A percentile compares a stretch with the other conserved stretches of the same genome.
Conservation (phyloP, 495 filamentous ascomycete genomes). For the Lineolata rhizophorae region DNA sequence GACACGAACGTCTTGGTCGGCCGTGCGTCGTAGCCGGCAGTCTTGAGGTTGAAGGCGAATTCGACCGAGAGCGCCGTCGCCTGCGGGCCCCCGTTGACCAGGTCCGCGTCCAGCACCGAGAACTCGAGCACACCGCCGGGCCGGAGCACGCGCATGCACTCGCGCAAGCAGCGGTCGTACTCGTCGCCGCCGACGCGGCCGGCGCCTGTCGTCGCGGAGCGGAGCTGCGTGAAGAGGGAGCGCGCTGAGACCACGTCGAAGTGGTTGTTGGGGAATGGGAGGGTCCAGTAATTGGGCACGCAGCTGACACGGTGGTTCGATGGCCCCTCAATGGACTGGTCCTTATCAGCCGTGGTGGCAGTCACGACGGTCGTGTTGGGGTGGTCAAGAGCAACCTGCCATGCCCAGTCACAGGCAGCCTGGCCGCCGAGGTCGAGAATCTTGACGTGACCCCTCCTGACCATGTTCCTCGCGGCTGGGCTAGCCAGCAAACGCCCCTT, state of each 20-base stretch:
- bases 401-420: constrained; percentile 78
- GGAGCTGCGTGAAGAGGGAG: constrained; percentile 63
- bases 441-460: constrained; percentile 26
- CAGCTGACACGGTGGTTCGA: constrained; percentile 66
- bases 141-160: constrained; percentile 79
- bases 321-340: constrained; percentile 44
- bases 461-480: constrained; percentile 40
- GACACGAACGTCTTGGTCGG: constrained; percentile 62
- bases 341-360: constrained; percentile 32
- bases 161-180: constrained; percentile 63
- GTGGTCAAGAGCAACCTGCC: constrained; percentile 71
- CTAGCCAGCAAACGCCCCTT: constrained; percentile 62
- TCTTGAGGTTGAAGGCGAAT: constrained; percentile 72
- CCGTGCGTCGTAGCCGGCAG: constrained; percentile 63
- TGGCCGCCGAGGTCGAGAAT: constrained; percentile 83
- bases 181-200: constrained; percentile 32
- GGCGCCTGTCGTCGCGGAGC: constrained; percentile 15
- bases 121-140: constrained; percentile 88
- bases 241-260: constrained; percentile 88
- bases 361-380: constrained; percentile 45
- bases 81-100: constrained; percentile 59
- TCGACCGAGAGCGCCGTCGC: constrained; percentile 66
- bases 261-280: constrained; percentile 72
- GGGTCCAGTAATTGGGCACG: constrained; percentile 47
- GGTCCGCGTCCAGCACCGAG: constrained; percentile 66